Evolutionary conservation across 495 filamentous ascomycete species (phyloP).

Genomic region (Penicillium egyptiacum): DNA sequence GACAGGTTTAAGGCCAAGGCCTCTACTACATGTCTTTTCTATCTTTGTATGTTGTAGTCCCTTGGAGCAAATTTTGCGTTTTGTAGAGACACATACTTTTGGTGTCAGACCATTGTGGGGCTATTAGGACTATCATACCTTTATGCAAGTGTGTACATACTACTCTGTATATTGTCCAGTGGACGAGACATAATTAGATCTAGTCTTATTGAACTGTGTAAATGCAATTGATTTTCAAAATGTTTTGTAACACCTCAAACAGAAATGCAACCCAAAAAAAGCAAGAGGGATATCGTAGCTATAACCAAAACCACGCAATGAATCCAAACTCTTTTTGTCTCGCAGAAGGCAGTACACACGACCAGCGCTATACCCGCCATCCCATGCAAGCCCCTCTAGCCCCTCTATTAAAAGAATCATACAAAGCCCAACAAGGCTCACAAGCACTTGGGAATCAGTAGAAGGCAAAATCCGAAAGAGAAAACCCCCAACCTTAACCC

Average conservation of each 20-base stretch:
- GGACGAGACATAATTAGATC: neutral
- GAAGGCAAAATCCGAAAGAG: constrained; percentile 2
- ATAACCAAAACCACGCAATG: constrained; percentile 21
- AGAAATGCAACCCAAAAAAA: constrained; percentile 14
- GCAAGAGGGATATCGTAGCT: constrained; percentile 31
- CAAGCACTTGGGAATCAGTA: neutral
- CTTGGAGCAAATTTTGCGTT: neutral
- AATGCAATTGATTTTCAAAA: neutral
- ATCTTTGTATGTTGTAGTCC: neutral
- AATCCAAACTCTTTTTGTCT: constrained; percentile 13
- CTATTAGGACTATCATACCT: constrained; percentile 9
- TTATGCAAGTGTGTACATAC: neutral
- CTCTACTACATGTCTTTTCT: neutral
- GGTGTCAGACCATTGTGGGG: constrained; percentile 2
- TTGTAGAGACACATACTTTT: neutral
- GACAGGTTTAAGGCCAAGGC: neutral
- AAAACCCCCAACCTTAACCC: neutral
- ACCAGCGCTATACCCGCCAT: constrained; percentile 24
- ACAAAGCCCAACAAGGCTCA: neutral
- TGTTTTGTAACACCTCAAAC: neutral
- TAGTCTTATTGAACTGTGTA: neutral
- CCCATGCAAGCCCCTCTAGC: constrained; percentile 8
- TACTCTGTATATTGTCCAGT: neutral
- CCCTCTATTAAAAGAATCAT: constrained; percentile 15
- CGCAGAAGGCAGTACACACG: constrained; percentile 14